Percentiles rank a stretch among this genome's conserved stretches.
Evolutionary conservation across 164 flowering plant species (phyloP).

Genomic region (Liquidambar formosana): DNA sequence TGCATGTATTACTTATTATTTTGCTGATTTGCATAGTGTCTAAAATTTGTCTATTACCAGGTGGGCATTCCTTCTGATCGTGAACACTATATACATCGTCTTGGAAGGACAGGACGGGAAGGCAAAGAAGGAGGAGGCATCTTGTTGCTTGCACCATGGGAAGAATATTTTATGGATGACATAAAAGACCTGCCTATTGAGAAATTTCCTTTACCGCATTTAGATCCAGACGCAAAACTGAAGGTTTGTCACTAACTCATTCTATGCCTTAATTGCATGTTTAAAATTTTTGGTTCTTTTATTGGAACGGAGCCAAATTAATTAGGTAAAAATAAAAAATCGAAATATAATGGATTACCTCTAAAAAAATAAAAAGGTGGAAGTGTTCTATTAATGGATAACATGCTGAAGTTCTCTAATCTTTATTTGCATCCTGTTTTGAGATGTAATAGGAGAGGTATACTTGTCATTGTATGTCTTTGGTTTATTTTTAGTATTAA

Average conservation of each 20-base stretch:
- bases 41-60: constrained; percentile 30
- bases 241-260: constrained; percentile 52
- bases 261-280: neutral
- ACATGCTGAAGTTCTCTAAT: neutral
- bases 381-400: neutral
- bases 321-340: neutral
- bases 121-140: constrained; percentile 93
- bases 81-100: constrained; percentile 88
- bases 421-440: neutral
- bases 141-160: constrained; percentile 95
- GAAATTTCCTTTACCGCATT: constrained; percentile 42
- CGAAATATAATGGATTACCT: neutral
- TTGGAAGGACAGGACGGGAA: constrained; percentile 93
- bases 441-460: no score
- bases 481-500: no score
- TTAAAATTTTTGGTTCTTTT: neutral
- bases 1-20: neutral
- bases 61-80: constrained; percentile 82
- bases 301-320: neutral
- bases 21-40: neutral
- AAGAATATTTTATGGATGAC: constrained; percentile 79
- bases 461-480: no score
- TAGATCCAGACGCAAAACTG: constrained; percentile 48
- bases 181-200: constrained; percentile 79
- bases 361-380: neutral